phyloP scores from a whole-genome alignment of 768 basidiomycete species.

The Gloeostereum incarnatum region DNA sequence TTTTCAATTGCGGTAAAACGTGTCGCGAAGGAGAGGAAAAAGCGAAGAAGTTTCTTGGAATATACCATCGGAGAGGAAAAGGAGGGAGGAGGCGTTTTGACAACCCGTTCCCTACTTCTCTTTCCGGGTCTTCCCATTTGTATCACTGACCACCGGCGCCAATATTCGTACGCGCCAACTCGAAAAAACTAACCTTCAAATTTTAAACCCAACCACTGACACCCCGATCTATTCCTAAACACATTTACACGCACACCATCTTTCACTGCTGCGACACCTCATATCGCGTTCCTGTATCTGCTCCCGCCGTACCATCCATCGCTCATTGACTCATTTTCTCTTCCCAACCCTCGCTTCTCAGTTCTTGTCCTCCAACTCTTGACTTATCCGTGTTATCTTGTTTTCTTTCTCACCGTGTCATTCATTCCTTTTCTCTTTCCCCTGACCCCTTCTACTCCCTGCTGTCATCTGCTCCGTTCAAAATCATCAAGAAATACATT shows the following conservation, averaged over 20 bases:
- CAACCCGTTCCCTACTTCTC: neutral
- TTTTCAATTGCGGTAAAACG: slow-evolving; percentile 47
- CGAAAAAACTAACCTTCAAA: neutral
- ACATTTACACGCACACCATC: too few relatives aligned
- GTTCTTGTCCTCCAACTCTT: slow-evolving; percentile 7
- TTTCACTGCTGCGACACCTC: too few relatives aligned
- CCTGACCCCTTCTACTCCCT: neutral
- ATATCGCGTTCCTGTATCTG: too few relatives aligned
- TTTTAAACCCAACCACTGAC: too few relatives aligned
- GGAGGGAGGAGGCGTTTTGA: neutral
- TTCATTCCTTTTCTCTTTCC: slow-evolving; percentile 5
- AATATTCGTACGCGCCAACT: neutral
- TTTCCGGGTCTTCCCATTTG: neutral
- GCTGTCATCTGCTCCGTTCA: neutral
- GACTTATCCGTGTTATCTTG: slow-evolving; percentile 5
- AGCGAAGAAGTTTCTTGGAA: neutral
- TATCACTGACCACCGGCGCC: neutral
- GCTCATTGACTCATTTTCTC: neutral
- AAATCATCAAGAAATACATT: too few relatives aligned
- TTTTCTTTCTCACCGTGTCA: slow-evolving; percentile 4
- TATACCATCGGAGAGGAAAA: neutral
- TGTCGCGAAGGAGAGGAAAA: neutral
- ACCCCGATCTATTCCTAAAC: too few relatives aligned
- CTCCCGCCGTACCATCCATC: neutral
- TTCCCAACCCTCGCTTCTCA: neutral